Evolutionary conservation across 176 grass and related monocot species (phyloP).

Genomic region (barley (Hordeum vulgare)): MorexV3_pseudomolecules_assembly NC_058523.1:107199351-107199850

Average conservation of each 20-base stretch:
- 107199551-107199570: no score
- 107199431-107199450: neutral
- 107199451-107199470: neutral
- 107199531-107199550: neutral
- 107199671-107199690: neutral
- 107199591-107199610: neutral
- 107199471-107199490: neutral
- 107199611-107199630: neutral
- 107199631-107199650: neutral
- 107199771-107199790: neutral
- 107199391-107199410: neutral
- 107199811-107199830: neutral
- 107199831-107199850: neutral
- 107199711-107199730: neutral
- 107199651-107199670: neutral
- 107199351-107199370: constrained; percentile 20
- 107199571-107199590: neutral
- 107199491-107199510: neutral
- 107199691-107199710: neutral
- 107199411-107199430: neutral
- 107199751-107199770: neutral
- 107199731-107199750: neutral
- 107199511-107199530: neutral
- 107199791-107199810: neutral
- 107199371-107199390: constrained; percentile 1